These are phyloP conservation scores for Cladosporium sp. DNA, from an alignment of 2,329 filamentous ascomycete genomes.

Conservation along the genomic window DNA sequence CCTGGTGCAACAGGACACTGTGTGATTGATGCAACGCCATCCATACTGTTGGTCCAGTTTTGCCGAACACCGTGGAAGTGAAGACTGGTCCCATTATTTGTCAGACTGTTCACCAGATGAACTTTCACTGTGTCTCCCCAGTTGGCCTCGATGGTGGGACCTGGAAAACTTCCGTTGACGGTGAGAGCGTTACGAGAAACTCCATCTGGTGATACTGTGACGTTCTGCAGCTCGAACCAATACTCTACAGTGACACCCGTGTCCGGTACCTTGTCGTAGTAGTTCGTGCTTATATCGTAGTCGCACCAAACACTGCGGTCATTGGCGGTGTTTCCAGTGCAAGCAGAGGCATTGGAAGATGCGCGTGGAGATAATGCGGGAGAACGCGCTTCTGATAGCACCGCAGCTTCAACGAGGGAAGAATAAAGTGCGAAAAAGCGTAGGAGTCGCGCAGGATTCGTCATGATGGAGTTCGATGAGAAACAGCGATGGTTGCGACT, in stretches of 20 bases:
- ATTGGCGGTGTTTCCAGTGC: constrained; percentile 28
- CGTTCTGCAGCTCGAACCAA: constrained; percentile 38
- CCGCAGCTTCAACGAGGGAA: background rate
- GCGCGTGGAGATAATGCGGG: background rate
- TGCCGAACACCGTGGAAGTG: constrained; percentile 49
- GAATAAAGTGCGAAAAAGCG: background rate
- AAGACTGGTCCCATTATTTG: constrained; percentile 43
- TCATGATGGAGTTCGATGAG: background rate
- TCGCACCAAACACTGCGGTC: constrained; percentile 28
- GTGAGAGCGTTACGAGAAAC: constrained; percentile 34
- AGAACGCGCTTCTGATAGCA: background rate
- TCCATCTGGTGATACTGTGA: constrained; percentile 42
- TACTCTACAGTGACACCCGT: constrained; percentile 37
- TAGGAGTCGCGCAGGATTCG: background rate
- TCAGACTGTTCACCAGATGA: constrained; percentile 29
- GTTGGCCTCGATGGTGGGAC: constrained; percentile 40
- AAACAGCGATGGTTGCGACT: background rate
- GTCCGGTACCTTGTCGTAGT: constrained; percentile 32
- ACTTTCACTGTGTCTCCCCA: constrained; percentile 34
- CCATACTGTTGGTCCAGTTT: constrained; percentile 48
- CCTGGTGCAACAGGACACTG: constrained; percentile 65
- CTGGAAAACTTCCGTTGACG: constrained; percentile 43
- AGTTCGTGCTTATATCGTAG: constrained; percentile 31
- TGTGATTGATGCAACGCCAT: constrained; percentile 46
- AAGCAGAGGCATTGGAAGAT: constrained; percentile 12